These are phyloP conservation scores for Scedosporium apiospermum DNA, from an alignment of 2,329 filamentous ascomycete genomes.

Conservation along the genomic window DNA sequence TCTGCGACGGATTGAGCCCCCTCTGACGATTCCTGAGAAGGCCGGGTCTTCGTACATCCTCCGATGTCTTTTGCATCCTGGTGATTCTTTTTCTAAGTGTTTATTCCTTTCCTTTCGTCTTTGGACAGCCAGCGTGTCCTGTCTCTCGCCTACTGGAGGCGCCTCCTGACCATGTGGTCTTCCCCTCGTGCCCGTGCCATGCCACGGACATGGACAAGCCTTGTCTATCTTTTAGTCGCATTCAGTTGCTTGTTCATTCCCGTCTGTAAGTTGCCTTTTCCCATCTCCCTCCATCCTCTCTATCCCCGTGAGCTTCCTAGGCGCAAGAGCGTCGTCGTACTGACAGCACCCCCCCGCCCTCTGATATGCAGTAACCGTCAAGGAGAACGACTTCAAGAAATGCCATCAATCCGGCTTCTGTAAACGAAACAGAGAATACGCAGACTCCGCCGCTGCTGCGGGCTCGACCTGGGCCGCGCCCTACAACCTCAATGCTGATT, in stretches of 20 bases:
- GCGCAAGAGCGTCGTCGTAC: background rate
- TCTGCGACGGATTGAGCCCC: background rate
- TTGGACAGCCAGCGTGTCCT: background rate
- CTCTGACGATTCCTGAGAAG: background rate
- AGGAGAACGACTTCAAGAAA: slow-evolving; percentile 95
- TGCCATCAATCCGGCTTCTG: slow-evolving; percentile 96
- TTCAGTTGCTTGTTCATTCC: slow-evolving; percentile 7
- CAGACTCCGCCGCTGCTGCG: slow-evolving; percentile 61
- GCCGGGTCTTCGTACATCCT: background rate
- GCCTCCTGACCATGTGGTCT: slow-evolving; percentile 5
- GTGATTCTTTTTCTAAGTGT: background rate
- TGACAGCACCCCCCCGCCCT: background rate
- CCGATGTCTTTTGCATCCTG: background rate
- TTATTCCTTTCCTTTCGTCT: background rate
- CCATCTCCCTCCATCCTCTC: background rate
- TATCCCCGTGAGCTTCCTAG: background rate
- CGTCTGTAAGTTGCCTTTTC: slow-evolving; percentile 6
- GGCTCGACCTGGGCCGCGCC: slow-evolving; percentile 67
- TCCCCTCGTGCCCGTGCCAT: background rate
- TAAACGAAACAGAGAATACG: slow-evolving; percentile 84
- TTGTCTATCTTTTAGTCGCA: slow-evolving; percentile 2
- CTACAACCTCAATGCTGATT: slow-evolving; percentile 64
- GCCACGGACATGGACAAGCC: background rate
- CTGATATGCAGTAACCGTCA: slow-evolving; percentile 59
- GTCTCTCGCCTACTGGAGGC: background rate